Conservation (phyloP, 768 basidiomycete genomes). For the Gyrodon lividus region DNA sequence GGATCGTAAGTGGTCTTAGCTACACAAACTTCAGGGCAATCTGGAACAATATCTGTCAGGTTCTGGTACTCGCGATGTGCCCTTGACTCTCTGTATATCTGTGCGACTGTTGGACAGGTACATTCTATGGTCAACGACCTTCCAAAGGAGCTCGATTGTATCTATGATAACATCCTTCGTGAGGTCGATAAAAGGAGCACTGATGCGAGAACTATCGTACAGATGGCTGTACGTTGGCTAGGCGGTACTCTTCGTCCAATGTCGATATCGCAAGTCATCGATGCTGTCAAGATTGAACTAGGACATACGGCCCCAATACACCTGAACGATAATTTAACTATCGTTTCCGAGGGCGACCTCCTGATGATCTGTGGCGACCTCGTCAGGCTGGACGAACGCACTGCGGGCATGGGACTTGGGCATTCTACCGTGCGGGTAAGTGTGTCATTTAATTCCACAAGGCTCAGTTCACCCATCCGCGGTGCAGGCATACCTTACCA, state of each 20-base stretch:
- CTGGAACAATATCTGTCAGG: no score
- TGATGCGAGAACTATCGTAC: slow-evolving; percentile 25
- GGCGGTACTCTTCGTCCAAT: slow-evolving; percentile 26
- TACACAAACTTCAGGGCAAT: no score
- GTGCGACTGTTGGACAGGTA: slow-evolving; percentile 24
- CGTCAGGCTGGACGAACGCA: slow-evolving; percentile 25
- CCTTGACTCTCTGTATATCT: slow-evolving; percentile 18
- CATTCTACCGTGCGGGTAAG: slow-evolving; percentile 26
- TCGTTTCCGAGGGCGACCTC: slow-evolving; percentile 24
- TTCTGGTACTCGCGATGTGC: no score
- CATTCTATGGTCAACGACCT: slow-evolving; percentile 16
- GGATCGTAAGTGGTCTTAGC: slow-evolving; percentile 1
- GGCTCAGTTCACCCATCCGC: neutral
- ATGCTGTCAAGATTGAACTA: slow-evolving; percentile 29
- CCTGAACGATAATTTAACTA: slow-evolving; percentile 25
- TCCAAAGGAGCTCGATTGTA: slow-evolving; percentile 18
- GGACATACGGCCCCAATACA: slow-evolving; percentile 16
- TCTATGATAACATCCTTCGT: slow-evolving; percentile 20
- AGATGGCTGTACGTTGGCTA: slow-evolving; percentile 23
- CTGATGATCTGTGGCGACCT: slow-evolving; percentile 26
- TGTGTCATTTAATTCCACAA: neutral
- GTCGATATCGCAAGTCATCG: slow-evolving; percentile 28
- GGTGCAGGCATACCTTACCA: slow-evolving; percentile 24
- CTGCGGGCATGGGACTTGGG: slow-evolving; percentile 18
- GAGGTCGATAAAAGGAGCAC: slow-evolving; percentile 22